Evolutionary conservation across 306 rosid species (phyloP), one percentile per base, ranked within the genome.

Genomic region (Cyclanthera cordifolia): DNA sequence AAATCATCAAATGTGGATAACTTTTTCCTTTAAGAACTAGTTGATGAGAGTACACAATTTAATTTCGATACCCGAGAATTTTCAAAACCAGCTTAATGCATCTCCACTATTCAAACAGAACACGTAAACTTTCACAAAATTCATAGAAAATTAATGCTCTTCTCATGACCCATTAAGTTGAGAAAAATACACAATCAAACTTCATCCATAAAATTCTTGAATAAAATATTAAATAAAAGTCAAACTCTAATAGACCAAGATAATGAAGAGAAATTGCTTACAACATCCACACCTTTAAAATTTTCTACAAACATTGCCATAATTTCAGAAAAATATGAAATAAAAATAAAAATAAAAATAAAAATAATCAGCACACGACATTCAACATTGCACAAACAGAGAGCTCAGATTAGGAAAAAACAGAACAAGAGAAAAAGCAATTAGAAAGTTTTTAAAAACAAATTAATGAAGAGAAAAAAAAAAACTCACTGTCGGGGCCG

Each of bases 401-500:
- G 49, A 19, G 30, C 28, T 19, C 53, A 34, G 48, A 17, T 13
- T 32, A 13, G 37, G 12, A 57, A 13, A 43, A 43, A 15, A 69
- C 32, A 71, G 25, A 27, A 20, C n/a, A 17, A 50, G 12, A 37
- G 2, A 30, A 5, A 27, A 54, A n/a, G 34, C 54, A 67, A 20
- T 37, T 1, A 32, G 2, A 32, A 34, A 71, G 20, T 63, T n/a
- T n/a, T n/a, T n/a, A n/a, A n/a, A n/a, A n/a, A n/a, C n/a, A n/a
- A n/a, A n/a, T n/a, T n/a, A n/a, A n/a, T n/a, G n/a, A n/a, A n/a
- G 3, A 6, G 37, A 27, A n/a, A 54, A 2, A 1, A 20, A 6
- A 59, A 66, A 43, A 84, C 88, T 74, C 56, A 84, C 88, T 84
- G 66, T 84, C 88, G 23, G 88, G 82, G 57, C 88, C 88, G 56